These are phyloP conservation scores for Chamaecrista fasciculata DNA, from an alignment of 306 rosid genomes.

Conservation along the genomic window DNA sequence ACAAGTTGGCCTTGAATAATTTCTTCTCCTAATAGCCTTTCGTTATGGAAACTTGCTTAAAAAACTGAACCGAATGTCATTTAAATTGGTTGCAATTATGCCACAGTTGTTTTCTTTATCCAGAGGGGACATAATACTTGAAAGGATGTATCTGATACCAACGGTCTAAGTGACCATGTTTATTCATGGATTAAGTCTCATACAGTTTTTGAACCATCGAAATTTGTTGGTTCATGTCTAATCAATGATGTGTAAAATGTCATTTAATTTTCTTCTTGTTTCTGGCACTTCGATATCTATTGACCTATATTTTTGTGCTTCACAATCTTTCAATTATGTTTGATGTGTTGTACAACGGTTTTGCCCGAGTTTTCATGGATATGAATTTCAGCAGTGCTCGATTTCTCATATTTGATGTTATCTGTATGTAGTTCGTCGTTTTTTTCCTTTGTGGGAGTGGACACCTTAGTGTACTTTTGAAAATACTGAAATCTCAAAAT, in stretches of 20 bases:
- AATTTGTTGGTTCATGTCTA: background rate
- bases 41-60: background rate
- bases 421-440: constrained; percentile 34
- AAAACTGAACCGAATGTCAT: background rate
- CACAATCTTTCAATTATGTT: background rate
- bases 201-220: constrained; percentile 8
- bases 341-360: background rate
- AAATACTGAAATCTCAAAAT: constrained; percentile 38
- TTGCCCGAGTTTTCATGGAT: background rate
- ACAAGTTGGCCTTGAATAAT: background rate
- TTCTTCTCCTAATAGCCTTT: background rate
- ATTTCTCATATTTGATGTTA: constrained; percentile 24
- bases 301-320: background rate
- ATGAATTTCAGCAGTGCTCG: constrained; percentile 10
- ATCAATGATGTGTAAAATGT: background rate
- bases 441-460: constrained; percentile 25
- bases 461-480: constrained; percentile 19
- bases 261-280: constrained; percentile 9
- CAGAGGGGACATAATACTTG: background rate
- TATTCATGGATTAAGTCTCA: background rate
- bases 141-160: background rate
- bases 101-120: background rate
- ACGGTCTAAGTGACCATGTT: background rate
- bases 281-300: background rate
- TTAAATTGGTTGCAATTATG: background rate